Evolutionary conservation across 768 basidiomycete species (phyloP).

Genomic region (Termitomyces eurrhizus): DNA sequence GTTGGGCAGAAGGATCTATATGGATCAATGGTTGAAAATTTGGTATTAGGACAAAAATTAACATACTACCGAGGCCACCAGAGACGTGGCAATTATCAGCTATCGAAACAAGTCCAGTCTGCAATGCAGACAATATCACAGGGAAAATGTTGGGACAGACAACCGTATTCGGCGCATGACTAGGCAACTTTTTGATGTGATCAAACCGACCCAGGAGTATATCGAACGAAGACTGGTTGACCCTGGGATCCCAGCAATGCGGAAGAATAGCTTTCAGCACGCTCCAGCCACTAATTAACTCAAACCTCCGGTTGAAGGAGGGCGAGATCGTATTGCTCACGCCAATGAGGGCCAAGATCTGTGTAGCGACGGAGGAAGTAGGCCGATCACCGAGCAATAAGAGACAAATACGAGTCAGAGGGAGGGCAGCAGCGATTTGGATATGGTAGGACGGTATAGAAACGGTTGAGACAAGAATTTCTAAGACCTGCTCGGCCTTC

Average conservation of each 20-base stretch:
- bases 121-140: conserved; percentile 66
- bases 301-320: conserved; percentile 78
- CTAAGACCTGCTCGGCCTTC: conserved; percentile 68
- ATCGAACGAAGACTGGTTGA: conserved; percentile 68
- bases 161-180: conserved; percentile 25
- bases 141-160: conserved; percentile 72
- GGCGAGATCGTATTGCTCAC: conserved; percentile 50
- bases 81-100: conserved; percentile 31
- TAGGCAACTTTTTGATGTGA: conserved; percentile 20
- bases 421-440: conserved; percentile 72
- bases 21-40: conserved; percentile 1
- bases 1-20: conserved; percentile 16
- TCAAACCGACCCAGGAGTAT: conserved; percentile 55
- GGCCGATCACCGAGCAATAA: conserved; percentile 81
- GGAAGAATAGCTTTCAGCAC: conserved; percentile 69
- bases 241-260: conserved; percentile 58
- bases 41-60: neutral
- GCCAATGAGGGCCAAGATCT: conserved; percentile 57
- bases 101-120: conserved; percentile 44
- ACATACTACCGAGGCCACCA: conserved; percentile 26
- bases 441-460: conserved; percentile 51
- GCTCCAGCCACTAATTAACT: conserved; percentile 81
- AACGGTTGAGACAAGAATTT: conserved; percentile 59
- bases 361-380: conserved; percentile 49
- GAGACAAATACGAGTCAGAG: conserved; percentile 73